A percentile compares a stretch with the other conserved stretches of the same genome.
Evolutionary conservation across 306 rosid species (phyloP).

Genomic region (Begonia fuchsioides): DNA sequence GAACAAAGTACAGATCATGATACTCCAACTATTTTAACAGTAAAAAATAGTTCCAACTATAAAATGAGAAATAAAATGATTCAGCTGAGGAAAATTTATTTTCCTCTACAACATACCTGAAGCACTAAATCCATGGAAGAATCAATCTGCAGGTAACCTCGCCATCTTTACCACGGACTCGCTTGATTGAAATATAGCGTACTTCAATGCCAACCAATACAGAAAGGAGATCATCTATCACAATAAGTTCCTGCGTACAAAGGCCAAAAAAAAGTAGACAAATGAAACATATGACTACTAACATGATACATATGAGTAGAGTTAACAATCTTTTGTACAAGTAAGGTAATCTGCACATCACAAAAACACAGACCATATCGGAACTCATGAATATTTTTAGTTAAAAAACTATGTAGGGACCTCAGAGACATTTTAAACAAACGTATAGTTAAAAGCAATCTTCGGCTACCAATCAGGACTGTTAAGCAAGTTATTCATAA

Average conservation of each 20-base stretch:
- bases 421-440: no score
- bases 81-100: not conserved
- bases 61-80: not conserved
- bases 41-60: no score
- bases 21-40: no score
- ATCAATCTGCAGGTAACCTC: conserved; percentile 44
- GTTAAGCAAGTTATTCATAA: no score
- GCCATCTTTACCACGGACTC: conserved; percentile 45
- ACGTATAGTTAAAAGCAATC: no score
- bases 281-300: not conserved
- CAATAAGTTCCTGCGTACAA: conserved; percentile 69
- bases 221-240: conserved; percentile 79
- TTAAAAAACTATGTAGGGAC: no score
- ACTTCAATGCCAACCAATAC: conserved; percentile 87
- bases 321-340: not conserved
- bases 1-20: no score
- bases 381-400: no score
- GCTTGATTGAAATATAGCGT: conserved; percentile 62
- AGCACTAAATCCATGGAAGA: conserved; percentile 92
- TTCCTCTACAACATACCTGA: conserved; percentile 38
- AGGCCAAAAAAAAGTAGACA: conserved; percentile 4
- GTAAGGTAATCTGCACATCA: no score
- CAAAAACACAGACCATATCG: no score
- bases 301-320: no score
- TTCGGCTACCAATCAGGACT: no score